Evolutionary conservation across 2,329 filamentous ascomycete species (phyloP), one percentile per base, ranked within the genome.

Genomic region (Penicillium sp.): DNA sequence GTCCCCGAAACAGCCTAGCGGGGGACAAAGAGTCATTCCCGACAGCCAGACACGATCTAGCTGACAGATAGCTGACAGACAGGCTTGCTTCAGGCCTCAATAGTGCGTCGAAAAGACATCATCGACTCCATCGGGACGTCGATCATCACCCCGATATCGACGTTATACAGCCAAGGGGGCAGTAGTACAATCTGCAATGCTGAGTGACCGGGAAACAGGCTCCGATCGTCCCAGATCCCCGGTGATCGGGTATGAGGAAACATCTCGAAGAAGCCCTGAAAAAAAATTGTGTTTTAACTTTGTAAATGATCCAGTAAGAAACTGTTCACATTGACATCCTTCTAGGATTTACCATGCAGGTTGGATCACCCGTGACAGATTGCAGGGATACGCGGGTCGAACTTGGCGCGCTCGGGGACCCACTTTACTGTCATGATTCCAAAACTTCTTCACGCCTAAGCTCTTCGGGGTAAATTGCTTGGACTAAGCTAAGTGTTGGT

Each of bases 21-120:
- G 35, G 29, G 13, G 11, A 21, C 16, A 23, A 25, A 37, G 39
- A 16, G 4, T 21, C 35, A n/a, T 16, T 50, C 25, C 5, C 23
- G 27, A 27, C 37, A n/a, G 16, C 33, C 35, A 25, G 16, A 50
- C 48, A 50, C 35, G 25, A 50, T 50, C 23, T 50, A 39, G 53
- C 55, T 55, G 51, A 54, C 51, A 57, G 53, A 57, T 53, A 58
- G 39, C 48, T 56, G 44, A 29, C 29, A 23, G 37, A 45, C 50
- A 52, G 19, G 25, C 19, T 54, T 65, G 63, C 56, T 60, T 65
- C 62, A 63, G 57, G 47, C 44, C 56, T 64, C 62, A 60, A 63
- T 66, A 64, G 60, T 62, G 48, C 44, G 47, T 50, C 25, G 25
- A 35, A n/a, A 51, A 31, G 45, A 55, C 29, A 54, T 52, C 56